Base-by-base conservation (phyloP, 257 asterid species). In the Rubia yunnanensis region DNA sequence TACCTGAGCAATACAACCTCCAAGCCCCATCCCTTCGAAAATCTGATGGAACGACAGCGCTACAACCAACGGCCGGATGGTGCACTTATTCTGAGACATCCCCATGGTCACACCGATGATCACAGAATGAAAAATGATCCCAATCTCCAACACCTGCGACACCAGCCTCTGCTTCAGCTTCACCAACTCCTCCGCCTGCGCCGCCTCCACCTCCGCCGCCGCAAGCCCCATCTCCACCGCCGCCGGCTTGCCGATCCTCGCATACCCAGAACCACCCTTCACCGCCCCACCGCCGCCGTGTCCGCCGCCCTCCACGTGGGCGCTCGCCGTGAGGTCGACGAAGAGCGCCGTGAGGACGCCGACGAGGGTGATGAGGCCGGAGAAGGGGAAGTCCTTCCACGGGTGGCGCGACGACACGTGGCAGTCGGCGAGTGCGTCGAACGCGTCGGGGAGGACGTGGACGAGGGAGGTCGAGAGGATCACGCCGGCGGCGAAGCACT, bases 1-100 rank as follows among this genome's bases (percentile, higher is more conserved):
- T 58, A 79, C 83, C 81, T 79, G 83, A 5, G 83, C 83, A 35
- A 79, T 79, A 35, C 83, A 79, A 31, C 83, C 83, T n/a, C 83
- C 83, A 1, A 79, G 76, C 3, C 83, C 83, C 81, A 75, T 69
- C 27, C 83, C 83, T 69, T 79, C 83, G 64, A 79, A 72, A 20
- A 79, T 79, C 67, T 79, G 83, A 55, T 79, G 83, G 53, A 79
- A 79, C 7, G 83, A 59, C 1, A 79, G 67, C 3, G 83, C 83
- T 23, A 81, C 83, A 48, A 79, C 78, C 10, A 79, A 44, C 1
- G 83, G 83, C 55, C 70, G 70, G 22, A 79, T 79, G 1, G 83
- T 79, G 53, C 83, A 79, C 48, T 72, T 68, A 57, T 79, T 79
- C 68, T 75, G 83, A 63, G 81, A 75, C 83, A 79, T 79, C 52